These are phyloP conservation scores for Pseudocercospora cruenta DNA, from an alignment of 2,329 filamentous ascomycete genomes.

Conservation along the genomic window DNA sequence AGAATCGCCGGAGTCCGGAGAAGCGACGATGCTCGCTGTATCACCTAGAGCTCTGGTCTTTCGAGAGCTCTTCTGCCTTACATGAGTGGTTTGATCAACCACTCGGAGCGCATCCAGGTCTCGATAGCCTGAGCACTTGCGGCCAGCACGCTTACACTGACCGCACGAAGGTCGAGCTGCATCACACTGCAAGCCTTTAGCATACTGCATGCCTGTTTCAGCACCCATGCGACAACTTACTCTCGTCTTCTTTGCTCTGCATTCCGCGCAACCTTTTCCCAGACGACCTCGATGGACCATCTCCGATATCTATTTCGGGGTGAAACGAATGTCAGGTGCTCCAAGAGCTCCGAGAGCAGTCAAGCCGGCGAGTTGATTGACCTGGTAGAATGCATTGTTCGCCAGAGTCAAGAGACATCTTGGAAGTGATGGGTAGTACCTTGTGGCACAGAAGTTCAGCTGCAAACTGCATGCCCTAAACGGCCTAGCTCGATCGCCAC, in stretches of 20 bases:
- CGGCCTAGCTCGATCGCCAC: background rate
- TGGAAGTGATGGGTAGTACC: background rate
- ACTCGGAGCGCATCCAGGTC: slow-evolving; percentile 11
- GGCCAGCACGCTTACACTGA: slow-evolving; percentile 12
- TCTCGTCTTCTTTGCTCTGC: slow-evolving; percentile 15
- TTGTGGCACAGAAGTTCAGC: background rate
- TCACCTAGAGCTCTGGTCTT: background rate
- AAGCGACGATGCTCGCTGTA: too few relatives aligned
- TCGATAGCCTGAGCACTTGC: slow-evolving; percentile 15
- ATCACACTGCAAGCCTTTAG: slow-evolving; percentile 9
- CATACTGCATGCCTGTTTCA: background rate
- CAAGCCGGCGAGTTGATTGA: background rate
- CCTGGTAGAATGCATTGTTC: background rate
- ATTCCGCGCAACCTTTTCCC: slow-evolving; percentile 13
- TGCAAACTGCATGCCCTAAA: slow-evolving; percentile 6
- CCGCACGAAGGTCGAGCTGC: slow-evolving; percentile 6
- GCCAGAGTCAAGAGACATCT: background rate
- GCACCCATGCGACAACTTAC: background rate
- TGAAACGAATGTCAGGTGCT: background rate
- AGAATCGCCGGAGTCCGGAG: slow-evolving; percentile 1
- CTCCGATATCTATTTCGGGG: background rate
- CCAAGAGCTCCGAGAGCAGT: background rate
- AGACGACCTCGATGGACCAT: slow-evolving; percentile 17
- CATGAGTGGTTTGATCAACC: slow-evolving; percentile 13
- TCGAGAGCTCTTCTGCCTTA: background rate